phyloP scores from a whole-genome alignment of 495 filamentous ascomycete genomes.

The Tetracladium marchalianum region DNA sequence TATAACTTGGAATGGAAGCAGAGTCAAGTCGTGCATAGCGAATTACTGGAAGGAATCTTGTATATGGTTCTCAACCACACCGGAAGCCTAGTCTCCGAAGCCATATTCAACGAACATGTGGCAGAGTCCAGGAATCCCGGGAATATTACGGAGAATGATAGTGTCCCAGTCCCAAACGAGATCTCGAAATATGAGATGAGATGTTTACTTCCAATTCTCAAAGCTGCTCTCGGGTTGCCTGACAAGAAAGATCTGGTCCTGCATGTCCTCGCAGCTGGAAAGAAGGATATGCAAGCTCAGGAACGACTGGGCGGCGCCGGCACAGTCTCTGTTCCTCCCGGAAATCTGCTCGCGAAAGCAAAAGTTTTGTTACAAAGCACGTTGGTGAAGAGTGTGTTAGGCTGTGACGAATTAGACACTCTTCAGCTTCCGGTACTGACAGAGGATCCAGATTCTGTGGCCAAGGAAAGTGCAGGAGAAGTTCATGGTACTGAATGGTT shows the following conservation, averaged over 20 bases:
- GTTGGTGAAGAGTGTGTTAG: constrained; percentile 10
- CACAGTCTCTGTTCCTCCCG: not conserved
- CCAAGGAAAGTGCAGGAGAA: not conserved
- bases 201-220: constrained; percentile 29
- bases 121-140: constrained; percentile 12
- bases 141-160: constrained; percentile 4
- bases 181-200: constrained; percentile 13
- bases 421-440: constrained; percentile 2
- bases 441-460: not conserved
- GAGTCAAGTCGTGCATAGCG: constrained; percentile 8
- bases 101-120: constrained; percentile 16
- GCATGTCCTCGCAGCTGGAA: constrained; percentile 3
- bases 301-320: not conserved
- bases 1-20: constrained; percentile 11
- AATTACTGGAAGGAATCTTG: constrained; percentile 17
- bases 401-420: constrained; percentile 5
- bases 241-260: constrained; percentile 8
- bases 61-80: constrained; percentile 12
- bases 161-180: not conserved
- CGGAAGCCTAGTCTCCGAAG: constrained; percentile 19
- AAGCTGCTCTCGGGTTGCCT: constrained; percentile 24
- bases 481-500: constrained; percentile 33
- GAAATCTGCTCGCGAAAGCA: constrained; percentile 10
- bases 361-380: constrained; percentile 31
- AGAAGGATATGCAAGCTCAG: not conserved